Evolutionary conservation across 495 filamentous ascomycete species (phyloP).

Genomic region (Sordaria brevicollis): DNA sequence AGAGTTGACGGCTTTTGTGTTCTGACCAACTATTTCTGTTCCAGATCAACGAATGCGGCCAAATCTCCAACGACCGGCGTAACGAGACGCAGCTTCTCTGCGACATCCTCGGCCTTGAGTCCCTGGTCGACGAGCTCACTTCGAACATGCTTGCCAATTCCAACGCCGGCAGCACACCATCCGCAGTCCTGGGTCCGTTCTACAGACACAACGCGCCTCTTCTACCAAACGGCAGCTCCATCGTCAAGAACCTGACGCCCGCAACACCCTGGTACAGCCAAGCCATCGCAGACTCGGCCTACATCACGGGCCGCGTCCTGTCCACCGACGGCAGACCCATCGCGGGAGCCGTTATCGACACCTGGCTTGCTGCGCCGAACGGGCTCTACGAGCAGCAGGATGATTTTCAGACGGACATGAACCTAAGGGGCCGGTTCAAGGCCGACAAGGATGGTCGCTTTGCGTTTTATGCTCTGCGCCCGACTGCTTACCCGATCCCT

Average conservation of each 20-base stretch:
- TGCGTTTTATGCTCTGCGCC: slow-evolving; percentile 55
- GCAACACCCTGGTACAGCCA: slow-evolving; percentile 25
- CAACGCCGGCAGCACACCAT: slow-evolving; percentile 55
- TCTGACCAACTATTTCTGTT: slow-evolving; percentile 3
- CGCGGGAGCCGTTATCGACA: slow-evolving; percentile 53
- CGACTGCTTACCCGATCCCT: slow-evolving; percentile 64
- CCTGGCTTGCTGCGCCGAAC: slow-evolving; percentile 70
- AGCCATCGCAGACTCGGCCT: slow-evolving; percentile 45
- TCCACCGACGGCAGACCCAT: slow-evolving; percentile 44
- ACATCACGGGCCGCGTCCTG: slow-evolving; percentile 53
- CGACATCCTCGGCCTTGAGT: slow-evolving; percentile 63
- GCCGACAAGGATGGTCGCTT: slow-evolving; percentile 58
- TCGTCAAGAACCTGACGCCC: slow-evolving; percentile 30
- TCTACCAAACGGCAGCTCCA: slow-evolving; percentile 52
- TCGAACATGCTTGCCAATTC: slow-evolving; percentile 42
- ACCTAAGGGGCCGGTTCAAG: slow-evolving; percentile 60
- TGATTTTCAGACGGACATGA: slow-evolving; percentile 57
- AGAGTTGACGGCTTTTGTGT: not conserved
- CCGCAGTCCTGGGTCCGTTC: slow-evolving; percentile 69
- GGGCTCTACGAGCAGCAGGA: slow-evolving; percentile 78
- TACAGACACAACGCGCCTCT: slow-evolving; percentile 60
- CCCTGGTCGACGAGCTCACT: slow-evolving; percentile 66
- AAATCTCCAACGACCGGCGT: slow-evolving; percentile 57
- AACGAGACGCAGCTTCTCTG: slow-evolving; percentile 65
- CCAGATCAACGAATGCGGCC: slow-evolving; percentile 63